Conservation (phyloP, 2,329 filamentous ascomycete species). For the Acrocalymma vagum region DNA sequence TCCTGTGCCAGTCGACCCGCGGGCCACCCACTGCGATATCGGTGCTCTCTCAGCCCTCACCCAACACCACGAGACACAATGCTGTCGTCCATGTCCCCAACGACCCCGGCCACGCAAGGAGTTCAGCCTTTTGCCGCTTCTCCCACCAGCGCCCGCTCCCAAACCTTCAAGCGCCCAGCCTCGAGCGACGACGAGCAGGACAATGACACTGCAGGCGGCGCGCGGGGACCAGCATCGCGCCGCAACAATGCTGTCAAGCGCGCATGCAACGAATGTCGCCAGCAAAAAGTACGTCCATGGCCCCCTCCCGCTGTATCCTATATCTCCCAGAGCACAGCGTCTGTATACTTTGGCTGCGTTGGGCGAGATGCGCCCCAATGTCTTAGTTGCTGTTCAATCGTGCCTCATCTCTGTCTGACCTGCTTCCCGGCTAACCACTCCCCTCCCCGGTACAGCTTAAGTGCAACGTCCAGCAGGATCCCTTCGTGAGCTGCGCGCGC, state of each 20-base stretch:
- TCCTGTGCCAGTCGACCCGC: no score
- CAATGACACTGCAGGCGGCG: conserved; percentile 34
- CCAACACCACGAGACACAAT: conserved; percentile 6
- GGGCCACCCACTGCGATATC: conserved; percentile 28
- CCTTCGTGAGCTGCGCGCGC: conserved; percentile 78
- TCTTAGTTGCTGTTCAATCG: no score
- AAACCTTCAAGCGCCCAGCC: conserved; percentile 47
- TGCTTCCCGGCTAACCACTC: neutral
- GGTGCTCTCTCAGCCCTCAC: conserved; percentile 13
- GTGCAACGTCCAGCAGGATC: conserved; percentile 84
- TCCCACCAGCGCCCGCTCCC: conserved; percentile 37
- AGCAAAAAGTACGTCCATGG: conserved; percentile 75
- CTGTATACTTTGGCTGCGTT: no score
- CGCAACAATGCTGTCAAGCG: conserved; percentile 64
- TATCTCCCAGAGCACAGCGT: neutral
- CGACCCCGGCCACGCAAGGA: conserved; percentile 36
- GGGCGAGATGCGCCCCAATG: no score
- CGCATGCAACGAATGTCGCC: conserved; percentile 84
- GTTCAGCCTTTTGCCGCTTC: conserved; percentile 37
- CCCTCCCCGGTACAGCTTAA: conserved; percentile 66
- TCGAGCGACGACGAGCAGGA: conserved; percentile 47
- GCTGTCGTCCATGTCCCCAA: conserved; percentile 42
- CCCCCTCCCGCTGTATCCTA: neutral
- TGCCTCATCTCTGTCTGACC: neutral
- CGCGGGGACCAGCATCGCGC: conserved; percentile 31